Evolutionary conservation across 1,284 basidiomycete species (phyloP).

Genomic region (Abortiporus biennis): DNA sequence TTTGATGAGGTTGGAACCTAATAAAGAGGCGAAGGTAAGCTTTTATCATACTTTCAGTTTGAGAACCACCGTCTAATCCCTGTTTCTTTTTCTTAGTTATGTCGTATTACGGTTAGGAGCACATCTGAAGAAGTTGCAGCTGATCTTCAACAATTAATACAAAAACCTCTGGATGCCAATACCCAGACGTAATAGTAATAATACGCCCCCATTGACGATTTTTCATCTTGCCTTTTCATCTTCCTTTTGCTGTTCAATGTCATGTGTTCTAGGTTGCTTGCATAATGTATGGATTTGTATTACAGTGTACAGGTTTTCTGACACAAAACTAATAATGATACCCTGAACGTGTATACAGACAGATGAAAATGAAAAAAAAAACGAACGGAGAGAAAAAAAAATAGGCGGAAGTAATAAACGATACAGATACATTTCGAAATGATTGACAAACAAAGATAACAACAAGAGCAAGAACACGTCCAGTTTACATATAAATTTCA

Average conservation of each 20-base stretch:
- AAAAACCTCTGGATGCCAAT: conserved; percentile 40
- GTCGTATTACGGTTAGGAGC: conserved; percentile 90
- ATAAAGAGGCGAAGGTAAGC: conserved; percentile 85
- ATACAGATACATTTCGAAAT: neutral
- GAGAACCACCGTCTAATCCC: conserved; percentile 2
- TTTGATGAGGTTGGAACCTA: conserved; percentile 89
- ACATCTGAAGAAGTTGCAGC: conserved; percentile 90
- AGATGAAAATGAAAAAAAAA: neutral
- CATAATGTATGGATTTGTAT: conserved; percentile 8
- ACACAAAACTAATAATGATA: conserved; percentile 2
- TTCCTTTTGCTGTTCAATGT: too few species aligned
- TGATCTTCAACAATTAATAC: conserved; percentile 70
- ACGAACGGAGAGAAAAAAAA: neutral
- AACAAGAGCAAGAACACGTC: neutral
- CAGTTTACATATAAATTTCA: neutral
- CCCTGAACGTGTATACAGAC: neutral
- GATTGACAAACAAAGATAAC: neutral
- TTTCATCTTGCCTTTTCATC: neutral
- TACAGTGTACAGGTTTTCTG: conserved; percentile 8
- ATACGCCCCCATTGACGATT: too few species aligned
- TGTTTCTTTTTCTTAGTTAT: conserved; percentile 71
- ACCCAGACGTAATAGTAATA: neutral
- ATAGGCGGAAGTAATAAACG: neutral
- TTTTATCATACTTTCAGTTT: neutral
- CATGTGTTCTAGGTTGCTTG: neutral